Base-by-base conservation (phyloP, 1,139 yeast species). In the Lodderomyces parapsilosis region DNA sequence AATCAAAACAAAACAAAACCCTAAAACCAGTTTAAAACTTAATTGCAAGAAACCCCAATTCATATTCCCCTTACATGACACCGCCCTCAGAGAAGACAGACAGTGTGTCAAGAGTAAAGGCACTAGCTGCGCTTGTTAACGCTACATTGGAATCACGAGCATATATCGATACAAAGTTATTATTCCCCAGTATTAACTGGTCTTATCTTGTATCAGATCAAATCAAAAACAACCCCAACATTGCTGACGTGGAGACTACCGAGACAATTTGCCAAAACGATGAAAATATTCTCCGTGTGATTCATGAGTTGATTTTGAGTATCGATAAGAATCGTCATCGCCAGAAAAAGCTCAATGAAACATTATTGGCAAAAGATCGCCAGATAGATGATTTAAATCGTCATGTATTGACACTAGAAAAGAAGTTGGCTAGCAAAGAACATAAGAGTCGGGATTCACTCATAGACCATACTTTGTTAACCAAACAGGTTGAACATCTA, bases 191-290 rank as follows among this genome's bases (percentile, higher is more conserved):
- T n/a, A 62, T 66, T 23, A 59, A 72, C 45, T 66, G 72, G 69
- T 49, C 57, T 9, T 60, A 62, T 11, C 52, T 71, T 17, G 46
- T 53, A 14, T 36, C 43, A 9, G 59, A 55, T 19, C 66, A 61
- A 46, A 18, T 23, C 15, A n/a, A 37, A 15, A 17, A 15, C 8
- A 25, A 25, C 10, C 34, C 34, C 10, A 23, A 8, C 10, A 24
- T 49, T 20, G 43, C 52, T 18, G 54, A 56, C 6, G 43, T 64
- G 24, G 40, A 44, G 30, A 40, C 66, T 18, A 64, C 70, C 1
- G 69, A 67, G 18, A 48, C 50, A n/a, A 43, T 71, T 14, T 71
- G 62, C 47, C 60, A 67, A 43, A 74, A 75, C 51, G 79, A 74
- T 51, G 68, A 72, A 49, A 65, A 68, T 41, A 55, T 65, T 22